Base-by-base conservation (phyloP, 345 rosid species). In the Cochlearia excelsa region DNA sequence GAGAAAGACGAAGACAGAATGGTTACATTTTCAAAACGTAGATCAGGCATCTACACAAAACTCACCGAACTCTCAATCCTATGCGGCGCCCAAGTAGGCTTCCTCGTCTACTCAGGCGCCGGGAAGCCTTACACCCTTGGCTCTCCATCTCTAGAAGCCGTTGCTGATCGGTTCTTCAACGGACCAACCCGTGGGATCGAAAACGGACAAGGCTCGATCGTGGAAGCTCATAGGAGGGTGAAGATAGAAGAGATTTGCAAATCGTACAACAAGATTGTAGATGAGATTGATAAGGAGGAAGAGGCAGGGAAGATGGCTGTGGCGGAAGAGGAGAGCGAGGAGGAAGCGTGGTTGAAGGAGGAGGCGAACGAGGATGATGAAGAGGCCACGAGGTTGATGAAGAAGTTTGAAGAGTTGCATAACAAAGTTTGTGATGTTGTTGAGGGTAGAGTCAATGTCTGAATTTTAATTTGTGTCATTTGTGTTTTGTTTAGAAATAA, bases 81-180 rank as follows among this genome's bases (percentile, higher is more conserved):
- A 5, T 69, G 63, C 9, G 68, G 73, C 3, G 63, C 28, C 1
- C 34, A 69, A 0, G 43, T 55, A 3, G 73, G 51, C 0, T 69
- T 61, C 39, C 67, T 61, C 6, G 29, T 50, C 0, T 54, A 30
- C 26, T 60, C 67, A 1, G 26, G 49, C 6, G 6, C 67, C 0
- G 61, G 67, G 0, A 68, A 68, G 6, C 68, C 73, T 4, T 62
- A 40, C 33, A 49, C 68, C 4, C 55, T 69, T 31, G 57, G 63
- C 0, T 54, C 11, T 11, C 68, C 68, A 0, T 69, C 74, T 1
- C 62, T 69, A 5, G 29, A 43, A 9, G 37, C 30, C 7, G 68
- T 69, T 2, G 51, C 46, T 0, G 5, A 62, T 37, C 33, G 68
- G 5, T 69, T 61, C 43, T 46, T 62, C 27, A 30, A 33, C 3